Evolutionary conservation across 2,329 filamentous ascomycete genomes (phyloP), one percentile per base, ranked within the genome.

Genomic region (Amphichorda felina): DNA sequence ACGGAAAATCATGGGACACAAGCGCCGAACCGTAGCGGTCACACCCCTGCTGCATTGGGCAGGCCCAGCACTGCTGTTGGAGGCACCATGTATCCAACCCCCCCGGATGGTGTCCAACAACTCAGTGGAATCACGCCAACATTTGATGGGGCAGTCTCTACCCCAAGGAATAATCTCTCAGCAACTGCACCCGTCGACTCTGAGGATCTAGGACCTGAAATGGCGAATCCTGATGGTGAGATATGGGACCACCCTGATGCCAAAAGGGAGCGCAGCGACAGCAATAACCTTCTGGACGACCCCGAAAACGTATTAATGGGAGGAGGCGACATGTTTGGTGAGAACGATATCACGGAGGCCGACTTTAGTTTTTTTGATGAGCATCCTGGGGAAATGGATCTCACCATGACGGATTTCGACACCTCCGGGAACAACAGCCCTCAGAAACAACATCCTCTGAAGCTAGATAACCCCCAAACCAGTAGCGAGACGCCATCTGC

Each of bases 291-390:
- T 16, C 60, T 67, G 5, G 52, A 55, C 22, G 69, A 69, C 17
- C 61, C 67, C 8, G 72, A 73, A 21, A 66, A 79, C 45, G 60
- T 85, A 5, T 83, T 84, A 48, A 65, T 82, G 44, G 76, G 76
- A 10, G 76, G 77, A 11, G 28, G 19, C 14, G 79, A 84, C 43
- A 72, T 80, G 44, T 85, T 84, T 55, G 76, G 70, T n/a, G 72
- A 77, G n/a, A 70, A 75, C 42, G 73, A 77, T 43, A 68, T 89
- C n/a, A 87, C 80, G 1, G 84, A 91, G 45, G 82, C 76, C 5
- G 84, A 91, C 49, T 89, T 89, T 51, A 84, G 73, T 50, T 89
- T 88, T 54, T 89, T 89, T 45, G 82, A 89, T 46, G 77, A 81
- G 41, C 26, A 34, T 5, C 34, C 33, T 7, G 36, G 29, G 2